Conservation (phyloP, 352 stramenopile genomes). For the Pythium pyrilobum region DNA sequence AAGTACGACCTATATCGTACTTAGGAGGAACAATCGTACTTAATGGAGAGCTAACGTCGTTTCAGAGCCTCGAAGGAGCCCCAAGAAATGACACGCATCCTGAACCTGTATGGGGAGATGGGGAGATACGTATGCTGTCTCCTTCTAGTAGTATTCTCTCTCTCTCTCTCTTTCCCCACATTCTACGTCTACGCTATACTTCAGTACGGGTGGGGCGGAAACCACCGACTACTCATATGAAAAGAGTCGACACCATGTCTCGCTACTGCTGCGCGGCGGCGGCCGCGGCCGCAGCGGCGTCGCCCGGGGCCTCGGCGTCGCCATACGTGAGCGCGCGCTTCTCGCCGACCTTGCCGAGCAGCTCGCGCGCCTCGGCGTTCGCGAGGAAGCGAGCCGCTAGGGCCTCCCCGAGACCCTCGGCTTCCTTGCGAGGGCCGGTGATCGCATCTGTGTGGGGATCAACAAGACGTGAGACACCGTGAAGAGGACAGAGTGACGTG, state of each 20-base stretch:
- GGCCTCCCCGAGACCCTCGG: conserved; percentile 55
- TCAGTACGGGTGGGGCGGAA: no score
- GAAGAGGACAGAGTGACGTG: background rate
- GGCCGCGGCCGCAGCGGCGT: conserved; percentile 47
- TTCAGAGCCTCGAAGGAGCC: no score
- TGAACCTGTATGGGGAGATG: no score
- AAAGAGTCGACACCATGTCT: no score
- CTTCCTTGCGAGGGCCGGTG: conserved; percentile 46
- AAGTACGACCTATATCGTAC: conserved; percentile 12
- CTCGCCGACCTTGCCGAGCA: conserved; percentile 55
- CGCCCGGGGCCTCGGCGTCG: conserved; percentile 57
- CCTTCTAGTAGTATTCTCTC: no score
- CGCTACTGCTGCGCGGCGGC: conserved; percentile 21
- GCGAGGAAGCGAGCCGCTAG: conserved; percentile 58
- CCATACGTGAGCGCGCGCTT: conserved; percentile 81
- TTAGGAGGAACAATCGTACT: conserved; percentile 3
- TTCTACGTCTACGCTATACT: conserved; percentile 1
- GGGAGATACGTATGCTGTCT: no score
- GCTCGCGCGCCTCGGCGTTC: conserved; percentile 39
- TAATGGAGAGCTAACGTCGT: no score
- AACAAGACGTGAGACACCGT: background rate
- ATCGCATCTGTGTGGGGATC: conserved; percentile 27
- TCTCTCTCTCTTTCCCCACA: background rate
- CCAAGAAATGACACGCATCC: no score
- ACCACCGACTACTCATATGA: no score